Conservation (phyloP, 306 rosid genomes). For the Quercus glauca region DNA sequence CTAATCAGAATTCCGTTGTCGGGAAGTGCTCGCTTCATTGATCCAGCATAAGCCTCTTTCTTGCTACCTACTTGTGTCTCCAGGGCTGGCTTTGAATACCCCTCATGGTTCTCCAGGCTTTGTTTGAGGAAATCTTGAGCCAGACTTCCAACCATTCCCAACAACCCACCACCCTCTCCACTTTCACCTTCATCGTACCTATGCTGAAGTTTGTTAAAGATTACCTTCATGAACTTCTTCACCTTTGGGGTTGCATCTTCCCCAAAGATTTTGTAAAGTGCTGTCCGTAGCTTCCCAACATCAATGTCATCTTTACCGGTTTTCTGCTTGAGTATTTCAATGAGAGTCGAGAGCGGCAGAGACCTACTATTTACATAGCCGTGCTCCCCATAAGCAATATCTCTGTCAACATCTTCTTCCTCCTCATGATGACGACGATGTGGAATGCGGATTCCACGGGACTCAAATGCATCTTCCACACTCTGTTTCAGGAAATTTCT, state of each 20-base stretch:
- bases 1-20: constrained; percentile 65
- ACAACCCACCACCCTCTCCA: constrained; percentile 37
- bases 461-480: constrained; percentile 54
- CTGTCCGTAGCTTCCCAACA: constrained; percentile 81
- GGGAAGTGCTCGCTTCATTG: constrained; percentile 25
- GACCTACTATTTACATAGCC: constrained; percentile 50
- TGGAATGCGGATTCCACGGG: constrained; percentile 76
- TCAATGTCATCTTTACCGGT: constrained; percentile 87
- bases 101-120: constrained; percentile 51
- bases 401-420: constrained; percentile 45
- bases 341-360: constrained; percentile 72
- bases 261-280: constrained; percentile 64
- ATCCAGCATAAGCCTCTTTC: constrained; percentile 58
- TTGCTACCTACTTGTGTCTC: constrained; percentile 49
- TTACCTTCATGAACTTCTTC: constrained; percentile 63
- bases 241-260: constrained; percentile 83
- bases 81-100: constrained; percentile 68
- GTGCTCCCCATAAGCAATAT: constrained; percentile 40
- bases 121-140: constrained; percentile 71
- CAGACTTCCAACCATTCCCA: constrained; percentile 65
- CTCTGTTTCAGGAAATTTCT: constrained; percentile 50
- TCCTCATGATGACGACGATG: constrained; percentile 3
- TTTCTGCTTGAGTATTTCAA: constrained; percentile 83
- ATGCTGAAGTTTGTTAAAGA: constrained; percentile 45
- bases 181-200: constrained; percentile 24